Evolutionary conservation across 441 rosid genomes (phyloP).

Genomic region (Melastoma candidum): DNA sequence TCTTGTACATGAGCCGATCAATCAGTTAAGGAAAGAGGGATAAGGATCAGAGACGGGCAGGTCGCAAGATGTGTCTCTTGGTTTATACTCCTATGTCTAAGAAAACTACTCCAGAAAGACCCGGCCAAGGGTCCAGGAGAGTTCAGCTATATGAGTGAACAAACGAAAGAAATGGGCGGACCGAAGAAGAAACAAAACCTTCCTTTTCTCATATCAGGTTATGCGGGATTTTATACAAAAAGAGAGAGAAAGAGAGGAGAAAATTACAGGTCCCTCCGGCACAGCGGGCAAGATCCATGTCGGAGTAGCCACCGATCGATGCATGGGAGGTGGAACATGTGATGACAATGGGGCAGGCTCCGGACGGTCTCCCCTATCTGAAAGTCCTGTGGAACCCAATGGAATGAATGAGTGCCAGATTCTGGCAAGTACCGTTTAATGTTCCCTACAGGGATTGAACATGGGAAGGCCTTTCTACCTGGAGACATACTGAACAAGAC

Average conservation of each 20-base stretch:
- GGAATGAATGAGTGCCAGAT: background rate
- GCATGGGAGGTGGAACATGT: constrained; percentile 9
- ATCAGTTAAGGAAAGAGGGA: no score
- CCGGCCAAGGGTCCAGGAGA: no score
- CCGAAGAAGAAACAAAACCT: background rate
- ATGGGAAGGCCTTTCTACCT: constrained; percentile 28
- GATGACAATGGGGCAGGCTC: constrained; percentile 10
- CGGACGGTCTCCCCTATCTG: constrained; percentile 4
- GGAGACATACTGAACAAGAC: constrained; percentile 89
- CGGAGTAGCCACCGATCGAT: constrained; percentile 7
- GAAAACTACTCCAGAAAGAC: no score
- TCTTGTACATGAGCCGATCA: no score
- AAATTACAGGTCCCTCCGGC: constrained; percentile 8
- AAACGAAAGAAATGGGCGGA: background rate
- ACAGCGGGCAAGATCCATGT: constrained; percentile 3
- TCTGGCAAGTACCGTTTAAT: no score
- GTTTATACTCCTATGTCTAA: no score
- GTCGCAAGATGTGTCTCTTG: no score
- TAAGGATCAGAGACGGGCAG: no score
- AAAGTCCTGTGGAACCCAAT: constrained; percentile 63
- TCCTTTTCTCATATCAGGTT: background rate
- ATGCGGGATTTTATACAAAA: no score
- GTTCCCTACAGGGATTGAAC: no score
- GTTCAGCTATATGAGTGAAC: no score
- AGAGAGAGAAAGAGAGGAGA: no score